A percentile compares a stretch with the other conserved stretches of the same genome.
Conservation (phyloP, 148 eudicot species). For the Heliosperma pusillum region DNA sequence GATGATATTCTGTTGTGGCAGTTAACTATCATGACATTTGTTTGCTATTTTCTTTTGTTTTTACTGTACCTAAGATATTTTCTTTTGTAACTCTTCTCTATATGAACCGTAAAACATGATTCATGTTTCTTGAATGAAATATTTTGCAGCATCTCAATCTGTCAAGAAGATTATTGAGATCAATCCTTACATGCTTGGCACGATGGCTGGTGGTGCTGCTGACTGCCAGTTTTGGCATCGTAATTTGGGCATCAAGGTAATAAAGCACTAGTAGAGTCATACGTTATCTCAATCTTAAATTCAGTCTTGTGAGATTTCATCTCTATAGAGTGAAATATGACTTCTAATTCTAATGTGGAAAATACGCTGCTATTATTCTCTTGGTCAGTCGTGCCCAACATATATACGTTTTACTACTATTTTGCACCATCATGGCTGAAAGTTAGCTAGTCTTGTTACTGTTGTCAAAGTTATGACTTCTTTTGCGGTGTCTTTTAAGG, state of each 20-base stretch:
- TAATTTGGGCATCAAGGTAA: conserved; percentile 92
- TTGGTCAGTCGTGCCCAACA: background rate
- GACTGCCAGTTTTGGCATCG: conserved; percentile 99
- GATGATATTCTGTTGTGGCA: too few species aligned
- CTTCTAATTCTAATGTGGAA: too few species aligned
- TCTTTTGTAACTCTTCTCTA: too few species aligned
- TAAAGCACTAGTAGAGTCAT: background rate
- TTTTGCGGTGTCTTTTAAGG: too few species aligned
- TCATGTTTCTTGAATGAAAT: conserved; percentile 7
- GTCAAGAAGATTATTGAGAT: conserved; percentile 98
- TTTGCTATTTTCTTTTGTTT: too few species aligned
- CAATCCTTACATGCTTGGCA: conserved; percentile 95
- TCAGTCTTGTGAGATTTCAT: background rate
- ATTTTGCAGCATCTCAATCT: conserved; percentile 82
- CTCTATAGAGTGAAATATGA: background rate
- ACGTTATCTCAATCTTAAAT: background rate
- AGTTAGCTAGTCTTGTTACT: too few species aligned
- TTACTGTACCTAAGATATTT: too few species aligned
- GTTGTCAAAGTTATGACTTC: too few species aligned
- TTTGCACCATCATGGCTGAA: too few species aligned
- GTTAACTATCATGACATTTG: too few species aligned
- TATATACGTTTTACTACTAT: background rate
- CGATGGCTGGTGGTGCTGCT: conserved; percentile 99
- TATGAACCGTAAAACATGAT: too few species aligned
- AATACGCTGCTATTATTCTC: background rate